Evolutionary conservation across 106 monocot genomes (phyloP).

Genomic region (Posidonia australis): DNA sequence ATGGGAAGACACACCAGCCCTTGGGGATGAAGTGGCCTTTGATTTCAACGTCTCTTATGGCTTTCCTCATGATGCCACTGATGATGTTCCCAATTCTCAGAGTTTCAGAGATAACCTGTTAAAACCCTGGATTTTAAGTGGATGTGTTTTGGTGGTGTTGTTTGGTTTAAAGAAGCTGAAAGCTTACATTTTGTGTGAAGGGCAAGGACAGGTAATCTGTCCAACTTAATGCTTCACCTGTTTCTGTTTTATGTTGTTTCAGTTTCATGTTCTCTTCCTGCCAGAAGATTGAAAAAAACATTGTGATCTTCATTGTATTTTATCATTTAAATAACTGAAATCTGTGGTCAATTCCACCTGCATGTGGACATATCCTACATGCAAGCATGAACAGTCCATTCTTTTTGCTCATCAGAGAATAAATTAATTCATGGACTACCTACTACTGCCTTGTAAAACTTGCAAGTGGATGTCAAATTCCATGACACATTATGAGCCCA

Average conservation of each 20-base stretch:
- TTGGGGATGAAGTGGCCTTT: constrained; percentile 84
- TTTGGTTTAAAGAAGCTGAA: neutral
- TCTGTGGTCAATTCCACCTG: too few relatives aligned
- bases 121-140: neutral
- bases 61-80: constrained; percentile 71
- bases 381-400: too few relatives aligned
- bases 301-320: too few relatives aligned
- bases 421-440: too few relatives aligned
- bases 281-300: too few relatives aligned
- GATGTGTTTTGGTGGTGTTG: too few relatives aligned
- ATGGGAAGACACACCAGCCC: constrained; percentile 85
- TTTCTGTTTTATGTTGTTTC: constrained; percentile 12
- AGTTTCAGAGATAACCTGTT: constrained; percentile 70
- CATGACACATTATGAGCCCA: too few relatives aligned
- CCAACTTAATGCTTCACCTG: constrained; percentile 35
- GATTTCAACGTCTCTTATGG: constrained; percentile 60
- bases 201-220: constrained; percentile 72
- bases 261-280: constrained; percentile 84
- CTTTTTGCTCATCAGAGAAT: too few relatives aligned
- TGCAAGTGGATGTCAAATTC: too few relatives aligned
- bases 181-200: constrained; percentile 59
- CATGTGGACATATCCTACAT: too few relatives aligned
- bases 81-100: constrained; percentile 84
- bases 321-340: too few relatives aligned
- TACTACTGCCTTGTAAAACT: too few relatives aligned